Percentiles rank a stretch among this genome's conserved stretches.
These are phyloP conservation scores for Houttuynia cordata DNA, from an alignment of 164 flowering plant species.

Conservation along the genomic window DNA sequence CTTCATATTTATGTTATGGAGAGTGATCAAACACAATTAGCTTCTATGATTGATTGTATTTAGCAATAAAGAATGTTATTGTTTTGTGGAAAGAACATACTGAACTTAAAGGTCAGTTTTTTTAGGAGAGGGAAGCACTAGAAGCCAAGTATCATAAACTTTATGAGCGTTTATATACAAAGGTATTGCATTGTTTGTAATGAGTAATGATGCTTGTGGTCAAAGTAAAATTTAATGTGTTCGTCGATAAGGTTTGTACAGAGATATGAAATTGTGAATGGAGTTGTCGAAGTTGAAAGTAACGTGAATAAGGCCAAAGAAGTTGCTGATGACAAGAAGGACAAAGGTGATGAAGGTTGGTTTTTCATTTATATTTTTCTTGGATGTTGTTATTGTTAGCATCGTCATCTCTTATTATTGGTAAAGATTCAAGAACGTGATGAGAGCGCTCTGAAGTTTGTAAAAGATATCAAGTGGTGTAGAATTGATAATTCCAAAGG, in stretches of 20 bases:
- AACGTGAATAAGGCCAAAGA: not conserved
- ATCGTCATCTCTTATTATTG: not conserved
- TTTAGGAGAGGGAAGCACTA: constrained; percentile 22
- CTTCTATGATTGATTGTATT: too few species aligned
- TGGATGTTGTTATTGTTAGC: not conserved
- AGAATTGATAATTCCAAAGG: constrained; percentile 34
- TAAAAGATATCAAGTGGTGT: constrained; percentile 36
- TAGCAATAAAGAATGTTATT: not conserved
- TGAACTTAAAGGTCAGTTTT: constrained; percentile 19
- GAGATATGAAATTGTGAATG: constrained; percentile 14
- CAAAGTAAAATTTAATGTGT: not conserved
- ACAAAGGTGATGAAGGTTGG: not conserved
- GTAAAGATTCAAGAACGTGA: constrained; percentile 72
- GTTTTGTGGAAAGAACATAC: constrained; percentile 17
- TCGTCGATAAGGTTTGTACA: not conserved
- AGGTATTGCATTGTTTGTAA: not conserved
- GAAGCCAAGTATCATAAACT: constrained; percentile 24
- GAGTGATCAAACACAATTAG: too few species aligned
- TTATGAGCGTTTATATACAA: constrained; percentile 17
- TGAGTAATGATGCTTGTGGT: not conserved
- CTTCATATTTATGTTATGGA: too few species aligned
- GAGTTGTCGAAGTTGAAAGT: constrained; percentile 13
- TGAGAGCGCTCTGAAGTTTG: constrained; percentile 81
- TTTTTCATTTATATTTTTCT: too few species aligned
- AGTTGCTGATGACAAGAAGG: not conserved